Conservation (phyloP, 2,329 filamentous ascomycete species). For the Curvularia sp. region DNA sequence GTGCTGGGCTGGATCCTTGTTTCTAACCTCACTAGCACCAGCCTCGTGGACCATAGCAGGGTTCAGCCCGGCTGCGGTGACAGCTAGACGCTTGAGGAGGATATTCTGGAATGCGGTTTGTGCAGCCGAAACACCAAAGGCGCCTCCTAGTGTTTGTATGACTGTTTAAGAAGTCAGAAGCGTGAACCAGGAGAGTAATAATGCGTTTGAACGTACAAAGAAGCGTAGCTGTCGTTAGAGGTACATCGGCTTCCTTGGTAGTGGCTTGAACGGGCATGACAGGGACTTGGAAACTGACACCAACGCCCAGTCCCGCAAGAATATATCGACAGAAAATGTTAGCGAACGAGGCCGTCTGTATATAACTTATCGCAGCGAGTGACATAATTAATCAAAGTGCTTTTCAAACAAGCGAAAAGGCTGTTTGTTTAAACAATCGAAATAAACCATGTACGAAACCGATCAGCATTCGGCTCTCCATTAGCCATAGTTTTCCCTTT, state of each 20-base stretch:
- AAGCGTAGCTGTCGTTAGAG: conserved; percentile 48
- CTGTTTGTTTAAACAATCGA: too few species aligned
- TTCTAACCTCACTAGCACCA: conserved; percentile 42
- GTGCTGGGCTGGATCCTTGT: background rate
- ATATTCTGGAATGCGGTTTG: conserved; percentile 53
- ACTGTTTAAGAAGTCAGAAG: background rate
- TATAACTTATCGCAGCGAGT: too few species aligned
- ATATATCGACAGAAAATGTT: conserved; percentile 34
- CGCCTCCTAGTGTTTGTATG: conserved; percentile 49
- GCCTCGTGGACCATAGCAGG: conserved; percentile 41
- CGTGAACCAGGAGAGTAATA: fast-evolving
- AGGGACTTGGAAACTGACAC: conserved; percentile 35
- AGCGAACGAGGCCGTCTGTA: background rate
- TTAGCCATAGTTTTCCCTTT: background rate
- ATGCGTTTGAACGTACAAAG: conserved; percentile 40
- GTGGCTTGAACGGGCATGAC: conserved; percentile 50
- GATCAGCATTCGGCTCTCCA: background rate
- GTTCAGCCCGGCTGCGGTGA: conserved; percentile 38
- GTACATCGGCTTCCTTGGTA: conserved; percentile 45
- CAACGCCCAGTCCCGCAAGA: conserved; percentile 51
- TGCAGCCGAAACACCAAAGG: conserved; percentile 52
- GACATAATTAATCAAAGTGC: too few species aligned
- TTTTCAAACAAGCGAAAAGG: too few species aligned
- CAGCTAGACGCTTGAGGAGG: conserved; percentile 41
- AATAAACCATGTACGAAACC: background rate